These are phyloP conservation scores for Blepharisma undulans DNA, from an alignment of 169 alveolate genomes.

Conservation along the genomic window DNA sequence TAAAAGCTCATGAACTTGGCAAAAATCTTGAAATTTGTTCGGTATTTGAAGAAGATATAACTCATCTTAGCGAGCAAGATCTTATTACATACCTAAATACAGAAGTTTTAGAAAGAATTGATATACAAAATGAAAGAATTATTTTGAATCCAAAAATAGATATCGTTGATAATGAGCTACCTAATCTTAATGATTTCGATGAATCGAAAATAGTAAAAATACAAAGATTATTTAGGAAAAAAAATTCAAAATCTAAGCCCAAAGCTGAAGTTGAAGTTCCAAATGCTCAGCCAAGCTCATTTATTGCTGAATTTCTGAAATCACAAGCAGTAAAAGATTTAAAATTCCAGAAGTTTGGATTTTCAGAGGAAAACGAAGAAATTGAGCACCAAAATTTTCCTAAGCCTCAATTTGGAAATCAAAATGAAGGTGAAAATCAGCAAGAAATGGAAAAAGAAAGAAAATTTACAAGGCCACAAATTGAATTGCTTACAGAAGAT, in stretches of 20 bases:
- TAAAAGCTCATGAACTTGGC: background rate
- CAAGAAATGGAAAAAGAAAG: background rate
- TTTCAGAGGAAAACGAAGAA: background rate
- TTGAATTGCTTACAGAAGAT: background rate
- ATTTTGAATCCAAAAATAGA: background rate
- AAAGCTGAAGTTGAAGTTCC: background rate
- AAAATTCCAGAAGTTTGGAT: background rate
- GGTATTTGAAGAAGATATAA: background rate
- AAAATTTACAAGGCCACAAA: background rate
- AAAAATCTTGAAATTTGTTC: background rate
- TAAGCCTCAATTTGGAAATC: background rate
- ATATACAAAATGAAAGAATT: background rate
- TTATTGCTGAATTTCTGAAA: background rate
- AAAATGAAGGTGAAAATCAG: background rate
- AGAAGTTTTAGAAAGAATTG: background rate
- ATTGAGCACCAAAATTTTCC: background rate
- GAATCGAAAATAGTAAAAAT: background rate
- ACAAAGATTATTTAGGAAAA: background rate
- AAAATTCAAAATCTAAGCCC: background rate
- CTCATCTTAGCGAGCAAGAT: background rate
- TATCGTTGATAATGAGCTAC: background rate
- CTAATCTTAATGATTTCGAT: background rate
- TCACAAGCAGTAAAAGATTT: background rate
- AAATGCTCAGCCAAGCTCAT: background rate
- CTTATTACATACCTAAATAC: background rate